Conservation (phyloP, 306 rosid species). For the Begonia masoniana region DNA sequence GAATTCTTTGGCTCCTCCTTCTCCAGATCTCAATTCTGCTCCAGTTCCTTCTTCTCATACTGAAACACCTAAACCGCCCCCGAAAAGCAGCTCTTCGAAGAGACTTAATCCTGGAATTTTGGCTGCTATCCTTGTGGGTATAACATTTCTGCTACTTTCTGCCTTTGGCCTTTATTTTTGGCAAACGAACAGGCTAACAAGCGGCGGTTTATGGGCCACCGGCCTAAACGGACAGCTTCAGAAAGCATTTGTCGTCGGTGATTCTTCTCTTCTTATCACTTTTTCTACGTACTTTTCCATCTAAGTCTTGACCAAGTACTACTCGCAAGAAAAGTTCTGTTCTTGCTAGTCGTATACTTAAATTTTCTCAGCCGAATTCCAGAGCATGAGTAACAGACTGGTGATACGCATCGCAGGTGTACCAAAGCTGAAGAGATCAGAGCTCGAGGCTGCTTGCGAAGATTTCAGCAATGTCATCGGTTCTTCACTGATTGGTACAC, state of each 20-base stretch:
- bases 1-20: background rate
- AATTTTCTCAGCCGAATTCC: background rate
- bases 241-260: conserved; percentile 88
- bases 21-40: background rate
- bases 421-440: conserved; percentile 85
- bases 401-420: conserved; percentile 39
- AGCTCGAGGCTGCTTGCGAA: conserved; percentile 86
- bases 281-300: background rate
- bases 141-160: conserved; percentile 21
- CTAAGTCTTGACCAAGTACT: too few relatives aligned
- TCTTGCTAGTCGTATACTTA: too few relatives aligned
- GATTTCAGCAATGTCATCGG: conserved; percentile 91
- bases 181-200: conserved; percentile 36
- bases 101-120: conserved; percentile 11
- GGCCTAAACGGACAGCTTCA: conserved; percentile 98
- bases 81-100: background rate
- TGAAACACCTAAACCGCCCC: background rate
- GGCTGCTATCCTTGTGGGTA: conserved; percentile 43
- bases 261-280: conserved; percentile 1
- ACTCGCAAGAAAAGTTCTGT: too few relatives aligned
- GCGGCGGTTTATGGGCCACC: conserved; percentile 85
- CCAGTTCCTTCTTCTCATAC: background rate
- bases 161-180: conserved; percentile 33
- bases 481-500: conserved; percentile 54
- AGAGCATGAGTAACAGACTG: background rate